Evolutionary conservation across 345 rosid genomes (phyloP).

Genomic region (Salix koriyanagi): DNA sequence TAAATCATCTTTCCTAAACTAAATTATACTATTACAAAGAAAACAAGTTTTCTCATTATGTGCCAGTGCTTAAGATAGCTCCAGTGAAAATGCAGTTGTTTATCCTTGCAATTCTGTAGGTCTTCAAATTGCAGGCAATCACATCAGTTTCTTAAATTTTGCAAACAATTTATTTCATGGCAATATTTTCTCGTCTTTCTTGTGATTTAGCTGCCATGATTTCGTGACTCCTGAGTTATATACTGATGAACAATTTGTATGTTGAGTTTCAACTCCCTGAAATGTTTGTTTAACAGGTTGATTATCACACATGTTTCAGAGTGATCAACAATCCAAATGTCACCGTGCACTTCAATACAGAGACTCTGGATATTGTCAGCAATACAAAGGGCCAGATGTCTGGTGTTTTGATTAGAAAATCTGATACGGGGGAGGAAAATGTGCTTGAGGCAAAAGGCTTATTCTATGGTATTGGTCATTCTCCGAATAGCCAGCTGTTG

Average conservation of each 20-base stretch:
- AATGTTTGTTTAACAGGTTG: slow-evolving; percentile 99
- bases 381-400: slow-evolving; percentile 94
- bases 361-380: slow-evolving; percentile 75
- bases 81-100: neutral
- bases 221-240: slow-evolving; percentile 26
- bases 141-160: neutral
- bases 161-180: slow-evolving; percentile 3
- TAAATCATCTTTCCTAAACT: neutral
- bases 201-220: slow-evolving; percentile 20
- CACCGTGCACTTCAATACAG: slow-evolving; percentile 89
- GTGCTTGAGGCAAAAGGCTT: slow-evolving; percentile 91
- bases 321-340: slow-evolving; percentile 93
- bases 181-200: neutral
- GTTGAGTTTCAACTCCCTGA: slow-evolving; percentile 99
- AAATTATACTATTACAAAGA: no score
- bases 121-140: neutral
- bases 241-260: slow-evolving; percentile 63
- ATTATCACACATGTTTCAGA: slow-evolving; percentile 99
- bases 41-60: no score
- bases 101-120: slow-evolving; percentile 2
- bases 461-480: slow-evolving; percentile 97
- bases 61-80: neutral
- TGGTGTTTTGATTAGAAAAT: slow-evolving; percentile 64
- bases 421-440: slow-evolving; percentile 75
- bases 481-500: slow-evolving; percentile 79